Percentiles rank a stretch among this genome's conserved stretches.
Evolutionary conservation across 1,284 basidiomycete species (phyloP).

Genomic region (Leccinum fuscescens): DNA sequence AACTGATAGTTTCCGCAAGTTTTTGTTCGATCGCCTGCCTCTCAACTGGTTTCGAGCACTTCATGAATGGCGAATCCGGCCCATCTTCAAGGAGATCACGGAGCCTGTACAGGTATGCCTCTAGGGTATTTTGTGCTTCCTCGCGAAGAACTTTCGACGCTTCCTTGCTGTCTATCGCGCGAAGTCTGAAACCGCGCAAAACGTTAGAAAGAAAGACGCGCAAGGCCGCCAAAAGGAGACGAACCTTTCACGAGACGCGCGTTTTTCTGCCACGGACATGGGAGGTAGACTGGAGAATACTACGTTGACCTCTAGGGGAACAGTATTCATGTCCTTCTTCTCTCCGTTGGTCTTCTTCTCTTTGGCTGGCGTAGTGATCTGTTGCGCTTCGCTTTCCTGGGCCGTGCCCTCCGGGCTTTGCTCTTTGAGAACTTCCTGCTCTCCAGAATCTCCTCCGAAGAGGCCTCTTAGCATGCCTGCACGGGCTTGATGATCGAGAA

Average conservation of each 20-base stretch:
- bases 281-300: slow-evolving; percentile 66
- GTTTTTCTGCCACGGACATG: slow-evolving; percentile 74
- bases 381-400: slow-evolving; percentile 25
- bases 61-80: slow-evolving; percentile 68
- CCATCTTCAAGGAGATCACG: slow-evolving; percentile 79
- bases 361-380: slow-evolving; percentile 25
- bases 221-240: background rate
- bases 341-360: slow-evolving; percentile 41
- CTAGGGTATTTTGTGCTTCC: slow-evolving; percentile 90
- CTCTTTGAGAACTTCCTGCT: slow-evolving; percentile 27
- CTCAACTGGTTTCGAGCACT: slow-evolving; percentile 76
- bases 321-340: slow-evolving; percentile 46
- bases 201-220: background rate
- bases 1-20: slow-evolving; percentile 71
- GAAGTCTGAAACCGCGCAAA: slow-evolving; percentile 53
- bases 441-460: slow-evolving; percentile 59
- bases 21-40: slow-evolving; percentile 61
- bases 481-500: slow-evolving; percentile 14
- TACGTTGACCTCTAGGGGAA: slow-evolving; percentile 62
- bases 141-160: slow-evolving; percentile 75
- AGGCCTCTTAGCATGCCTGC: slow-evolving; percentile 81
- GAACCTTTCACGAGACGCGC: slow-evolving; percentile 59
- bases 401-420: slow-evolving; percentile 19
- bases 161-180: slow-evolving; percentile 79
- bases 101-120: slow-evolving; percentile 89